Percentiles rank a stretch among this genome's conserved stretches.
Conservation (phyloP, 148 eudicot species). For the Hydrangea macrophylla region DNA sequence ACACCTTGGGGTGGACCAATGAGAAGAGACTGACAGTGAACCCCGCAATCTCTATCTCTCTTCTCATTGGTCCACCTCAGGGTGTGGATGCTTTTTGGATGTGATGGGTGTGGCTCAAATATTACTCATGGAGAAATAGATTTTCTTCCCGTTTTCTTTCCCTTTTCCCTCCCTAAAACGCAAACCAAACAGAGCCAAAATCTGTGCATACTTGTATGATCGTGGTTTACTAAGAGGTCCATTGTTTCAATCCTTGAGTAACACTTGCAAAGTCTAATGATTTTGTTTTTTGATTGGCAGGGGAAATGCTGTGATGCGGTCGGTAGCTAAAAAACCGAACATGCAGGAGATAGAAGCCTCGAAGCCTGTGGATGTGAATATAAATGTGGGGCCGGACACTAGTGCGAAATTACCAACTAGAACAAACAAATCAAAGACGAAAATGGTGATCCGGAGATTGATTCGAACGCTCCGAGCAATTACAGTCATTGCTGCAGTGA, state of each 20-base stretch:
- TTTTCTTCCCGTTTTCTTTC: no score
- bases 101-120: no score
- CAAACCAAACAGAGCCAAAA: no score
- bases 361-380: constrained; percentile 39
- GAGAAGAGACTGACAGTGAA: no score
- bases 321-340: constrained; percentile 51
- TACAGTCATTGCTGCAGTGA: constrained; percentile 63
- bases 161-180: no score
- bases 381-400: constrained; percentile 21
- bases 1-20: no score
- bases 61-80: no score
- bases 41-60: no score
- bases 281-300: constrained; percentile 25
- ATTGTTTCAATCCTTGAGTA: neutral
- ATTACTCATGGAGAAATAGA: no score
- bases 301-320: constrained; percentile 79
- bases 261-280: neutral
- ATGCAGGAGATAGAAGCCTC: constrained; percentile 38
- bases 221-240: neutral
- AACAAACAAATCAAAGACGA: constrained; percentile 41
- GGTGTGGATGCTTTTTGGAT: no score
- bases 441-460: constrained; percentile 43
- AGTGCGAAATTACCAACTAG: constrained; percentile 24
- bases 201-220: neutral
- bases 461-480: constrained; percentile 43